Percentiles rank a stretch among this genome's conserved stretches.
phyloP scores from a whole-genome alignment of 805 yeast species.

The Candida golubevii region DNA sequence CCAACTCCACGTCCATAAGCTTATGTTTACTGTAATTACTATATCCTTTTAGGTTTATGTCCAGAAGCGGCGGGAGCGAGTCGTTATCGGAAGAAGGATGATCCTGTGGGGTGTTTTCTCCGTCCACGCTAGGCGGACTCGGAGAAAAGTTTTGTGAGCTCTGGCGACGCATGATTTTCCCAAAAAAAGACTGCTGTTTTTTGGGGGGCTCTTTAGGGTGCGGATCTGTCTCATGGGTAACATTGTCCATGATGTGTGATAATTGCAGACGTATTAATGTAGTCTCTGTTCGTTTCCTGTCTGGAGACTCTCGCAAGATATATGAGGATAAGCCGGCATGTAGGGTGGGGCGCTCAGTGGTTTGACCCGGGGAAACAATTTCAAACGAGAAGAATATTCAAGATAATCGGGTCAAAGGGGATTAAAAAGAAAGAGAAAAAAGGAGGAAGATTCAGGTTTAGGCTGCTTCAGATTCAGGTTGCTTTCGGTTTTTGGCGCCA shows the following conservation, averaged over 20 bases:
- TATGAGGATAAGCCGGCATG: too few species aligned
- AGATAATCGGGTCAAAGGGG: too few species aligned
- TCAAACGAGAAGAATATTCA: too few species aligned
- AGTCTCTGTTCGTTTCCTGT: too few species aligned
- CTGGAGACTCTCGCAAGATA: too few species aligned
- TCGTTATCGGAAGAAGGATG: conserved; percentile 1
- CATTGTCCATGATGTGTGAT: not conserved
- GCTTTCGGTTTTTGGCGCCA: too few species aligned
- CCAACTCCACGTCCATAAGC: conserved; percentile 58
- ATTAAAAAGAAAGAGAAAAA: too few species aligned
- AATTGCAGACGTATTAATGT: too few species aligned
- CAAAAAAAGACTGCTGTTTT: conserved; percentile 6
- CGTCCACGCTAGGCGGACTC: not conserved
- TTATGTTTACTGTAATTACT: conserved; percentile 50
- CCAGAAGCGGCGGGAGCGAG: conserved; percentile 46
- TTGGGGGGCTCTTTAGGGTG: not conserved
- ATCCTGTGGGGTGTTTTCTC: not conserved
- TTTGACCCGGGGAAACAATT: too few species aligned
- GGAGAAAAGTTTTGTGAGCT: conserved; percentile 3
- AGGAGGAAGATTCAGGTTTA: too few species aligned
- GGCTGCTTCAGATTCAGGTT: too few species aligned
- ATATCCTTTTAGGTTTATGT: conserved; percentile 60
- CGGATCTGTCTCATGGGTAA: not conserved
- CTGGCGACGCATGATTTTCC: conserved; percentile 8
- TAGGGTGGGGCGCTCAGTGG: too few species aligned